Conservation (phyloP, 2,329 filamentous ascomycete genomes). For the Talaromyces sp. region DNA sequence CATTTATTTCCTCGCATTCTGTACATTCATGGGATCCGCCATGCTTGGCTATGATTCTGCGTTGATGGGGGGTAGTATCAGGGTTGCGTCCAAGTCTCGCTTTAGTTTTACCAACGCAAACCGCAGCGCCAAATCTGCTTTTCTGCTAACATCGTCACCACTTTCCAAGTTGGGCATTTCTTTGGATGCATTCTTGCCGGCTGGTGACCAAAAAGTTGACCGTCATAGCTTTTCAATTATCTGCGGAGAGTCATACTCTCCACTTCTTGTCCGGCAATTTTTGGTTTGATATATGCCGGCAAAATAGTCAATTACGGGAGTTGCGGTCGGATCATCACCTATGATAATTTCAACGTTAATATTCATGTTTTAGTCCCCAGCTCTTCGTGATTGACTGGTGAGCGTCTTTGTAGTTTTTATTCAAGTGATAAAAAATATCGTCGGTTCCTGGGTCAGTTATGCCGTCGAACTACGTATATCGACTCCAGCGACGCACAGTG, state of each 20-base stretch:
- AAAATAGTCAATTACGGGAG: constrained; percentile 50
- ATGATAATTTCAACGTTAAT: constrained; percentile 61
- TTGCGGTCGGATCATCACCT: constrained; percentile 50
- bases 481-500: constrained; percentile 45
- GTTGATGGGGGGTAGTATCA: constrained; percentile 10
- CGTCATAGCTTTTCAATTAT: constrained; percentile 55
- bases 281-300: constrained; percentile 64
- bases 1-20: constrained; percentile 8
- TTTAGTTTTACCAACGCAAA: background rate
- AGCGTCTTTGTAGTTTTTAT: constrained; percentile 61
- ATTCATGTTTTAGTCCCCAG: constrained; percentile 57
- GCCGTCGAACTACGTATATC: constrained; percentile 48
- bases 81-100: background rate
- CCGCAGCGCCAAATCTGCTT: background rate
- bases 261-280: constrained; percentile 53
- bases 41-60: constrained; percentile 15
- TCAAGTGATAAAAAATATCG: constrained; percentile 42
- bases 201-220: constrained; percentile 53
- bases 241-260: constrained; percentile 61
- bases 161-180: constrained; percentile 66
- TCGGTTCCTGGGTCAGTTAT: constrained; percentile 54
- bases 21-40: constrained; percentile 23
- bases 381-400: constrained; percentile 57
- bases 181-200: constrained; percentile 13
- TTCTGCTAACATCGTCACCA: constrained; percentile 56